Evolutionary conservation across 108 stramenopile genomes (phyloP), one percentile per base, ranked within the genome.

Genomic region (Mayamaea pseudoterrestris): DNA sequence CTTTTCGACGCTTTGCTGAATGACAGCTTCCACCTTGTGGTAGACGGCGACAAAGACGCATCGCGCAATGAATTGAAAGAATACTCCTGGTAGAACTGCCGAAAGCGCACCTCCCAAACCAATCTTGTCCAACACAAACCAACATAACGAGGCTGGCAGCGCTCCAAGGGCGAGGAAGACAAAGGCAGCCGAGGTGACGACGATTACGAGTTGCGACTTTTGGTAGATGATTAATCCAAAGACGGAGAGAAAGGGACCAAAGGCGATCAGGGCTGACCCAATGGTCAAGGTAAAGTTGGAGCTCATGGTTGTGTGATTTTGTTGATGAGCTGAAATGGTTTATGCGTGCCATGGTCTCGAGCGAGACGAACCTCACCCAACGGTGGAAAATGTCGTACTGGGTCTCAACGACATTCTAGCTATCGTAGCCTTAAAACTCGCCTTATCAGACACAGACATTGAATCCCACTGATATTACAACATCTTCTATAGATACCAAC

Each of bases 171-270:
- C n/a, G 20, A 90, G 48, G 50, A 63, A 84, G 42, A 76, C 67
- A 39, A 90, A 90, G 24, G 80, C 82, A 3, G 78, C 46, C 16
- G 74, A 64, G 7, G 75, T 75, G 0, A 78, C 70, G 7, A 90
- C 45, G 25, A 90, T 90, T 13, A 84, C 47, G 2, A 90, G 55
- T 61, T 90, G 81, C 13, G 87, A 72, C 47, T 90, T 90, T 14
- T 55, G 68, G 16, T 65, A 82, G 0, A 67, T 41, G 26, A 90
- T 50, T 22, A 69, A 54, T 35, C 78, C 60, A 44, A 90, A 73
- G 43, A 84, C 63, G 50, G 75, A 74, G 5, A 82, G 13, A 34
- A 80, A 55, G 13, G 87, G 87, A 8, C 77, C 83, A 50, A 84
- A 82, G 52, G 81, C 80, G 17, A 90, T 57, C 43, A 80, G 59